Percentiles rank a stretch among this genome's conserved stretches.
Evolutionary conservation across 495 filamentous ascomycete genomes (phyloP).

Genomic region (Lasiosphaeria ovina): DNA sequence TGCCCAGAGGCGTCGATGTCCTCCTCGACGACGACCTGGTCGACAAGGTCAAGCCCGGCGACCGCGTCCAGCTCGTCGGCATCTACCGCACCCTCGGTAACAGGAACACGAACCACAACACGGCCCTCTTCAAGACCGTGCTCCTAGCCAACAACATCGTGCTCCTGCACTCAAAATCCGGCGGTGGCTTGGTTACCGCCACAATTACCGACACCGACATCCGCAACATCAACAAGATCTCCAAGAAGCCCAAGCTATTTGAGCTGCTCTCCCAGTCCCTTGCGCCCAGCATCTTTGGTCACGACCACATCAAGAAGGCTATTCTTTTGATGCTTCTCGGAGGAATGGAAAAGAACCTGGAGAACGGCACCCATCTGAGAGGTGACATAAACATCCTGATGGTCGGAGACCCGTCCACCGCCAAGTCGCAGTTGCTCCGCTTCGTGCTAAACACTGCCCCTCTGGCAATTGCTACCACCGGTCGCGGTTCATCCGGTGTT

Average conservation of each 20-base stretch:
- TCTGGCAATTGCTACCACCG: conserved; percentile 94
- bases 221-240: conserved; percentile 95
- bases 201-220: conserved; percentile 97
- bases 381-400: conserved; percentile 99
- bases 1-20: conserved; percentile 96
- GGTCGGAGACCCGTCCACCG: conserved; percentile 98
- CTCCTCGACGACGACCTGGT: conserved; percentile 97
- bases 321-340: conserved; percentile 96
- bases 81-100: conserved; percentile 93
- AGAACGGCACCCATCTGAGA: conserved; percentile 96
- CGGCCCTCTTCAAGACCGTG: conserved; percentile 88
- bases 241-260: conserved; percentile 94
- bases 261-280: conserved; percentile 92
- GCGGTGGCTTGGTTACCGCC: conserved; percentile 87
- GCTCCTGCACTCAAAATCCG: conserved; percentile 90
- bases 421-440: conserved; percentile 94
- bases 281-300: conserved; percentile 96
- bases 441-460: conserved; percentile 98
- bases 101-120: conserved; percentile 81
- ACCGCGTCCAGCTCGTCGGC: conserved; percentile 93
- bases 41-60: conserved; percentile 90
- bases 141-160: conserved; percentile 95
- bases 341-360: conserved; percentile 97
- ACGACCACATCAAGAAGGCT: conserved; percentile 97
- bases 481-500: conserved; percentile 94